Conservation (phyloP, 2,329 filamentous ascomycete species). For the Alternaria viburni region DNA sequence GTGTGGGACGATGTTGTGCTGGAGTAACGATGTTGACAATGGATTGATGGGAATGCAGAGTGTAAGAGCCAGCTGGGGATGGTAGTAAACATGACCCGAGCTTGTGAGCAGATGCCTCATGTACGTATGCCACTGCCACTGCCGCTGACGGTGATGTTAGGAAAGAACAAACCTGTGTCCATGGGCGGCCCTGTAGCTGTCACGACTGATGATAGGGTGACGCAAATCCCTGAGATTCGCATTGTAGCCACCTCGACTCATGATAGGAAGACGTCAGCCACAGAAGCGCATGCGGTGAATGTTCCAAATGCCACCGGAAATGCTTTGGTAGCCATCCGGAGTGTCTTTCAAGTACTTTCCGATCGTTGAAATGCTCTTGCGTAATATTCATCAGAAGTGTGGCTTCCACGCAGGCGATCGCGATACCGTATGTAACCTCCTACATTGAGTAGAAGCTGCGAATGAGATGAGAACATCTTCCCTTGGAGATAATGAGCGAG, state of each 20-base stretch:
- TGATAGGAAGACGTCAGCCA: not conserved
- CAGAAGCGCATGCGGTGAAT: not conserved
- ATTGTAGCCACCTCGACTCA: not conserved
- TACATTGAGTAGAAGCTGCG: not conserved
- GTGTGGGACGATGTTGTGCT: not conserved
- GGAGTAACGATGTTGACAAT: not conserved
- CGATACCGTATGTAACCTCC: not conserved
- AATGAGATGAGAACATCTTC: not conserved
- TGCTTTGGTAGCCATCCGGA: not conserved
- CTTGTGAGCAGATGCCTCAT: not conserved
- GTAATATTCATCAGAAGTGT: not conserved
- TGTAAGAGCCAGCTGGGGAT: not conserved
- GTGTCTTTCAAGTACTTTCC: not conserved
- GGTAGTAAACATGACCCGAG: not conserved
- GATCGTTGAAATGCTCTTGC: not conserved
- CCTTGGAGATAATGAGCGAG: not conserved
- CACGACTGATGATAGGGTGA: not conserved
- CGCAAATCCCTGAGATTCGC: not conserved
- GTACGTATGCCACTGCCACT: not conserved
- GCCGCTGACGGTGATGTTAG: not conserved
- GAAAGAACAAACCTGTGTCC: not conserved
- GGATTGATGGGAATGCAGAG: not conserved
- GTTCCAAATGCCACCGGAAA: not conserved
- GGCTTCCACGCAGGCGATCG: not conserved
- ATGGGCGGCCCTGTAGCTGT: not conserved